phyloP scores from a whole-genome alignment of 2,329 filamentous ascomycete genomes.

The Talaromyces islandicus region DNA sequence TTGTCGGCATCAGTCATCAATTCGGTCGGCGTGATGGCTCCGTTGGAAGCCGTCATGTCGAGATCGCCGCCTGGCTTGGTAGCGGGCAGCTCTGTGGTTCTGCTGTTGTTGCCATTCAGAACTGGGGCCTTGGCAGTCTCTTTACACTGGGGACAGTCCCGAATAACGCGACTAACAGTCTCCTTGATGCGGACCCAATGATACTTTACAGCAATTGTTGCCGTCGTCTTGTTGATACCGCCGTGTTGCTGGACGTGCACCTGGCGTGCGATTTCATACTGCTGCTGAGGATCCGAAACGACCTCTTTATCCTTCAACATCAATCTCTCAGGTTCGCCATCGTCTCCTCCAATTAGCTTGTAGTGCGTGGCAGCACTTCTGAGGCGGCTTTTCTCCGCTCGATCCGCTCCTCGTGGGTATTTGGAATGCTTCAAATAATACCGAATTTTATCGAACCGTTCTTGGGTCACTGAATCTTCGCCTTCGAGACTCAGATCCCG shows the following conservation, averaged over 20 bases:
- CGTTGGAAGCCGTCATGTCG: conserved; percentile 1
- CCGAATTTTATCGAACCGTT: conserved; percentile 97
- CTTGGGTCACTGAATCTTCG: conserved; percentile 83
- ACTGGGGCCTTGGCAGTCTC: conserved; percentile 60
- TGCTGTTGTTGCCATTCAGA: conserved; percentile 18
- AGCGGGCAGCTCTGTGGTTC: conserved; percentile 18
- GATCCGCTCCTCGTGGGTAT: conserved; percentile 87
- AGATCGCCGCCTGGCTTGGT: conserved; percentile 11
- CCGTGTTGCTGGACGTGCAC: conserved; percentile 74
- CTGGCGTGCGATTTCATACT: conserved; percentile 80
- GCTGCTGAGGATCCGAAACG: conserved; percentile 78
- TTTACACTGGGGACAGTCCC: conserved; percentile 85
- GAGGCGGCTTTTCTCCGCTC: conserved; percentile 90
- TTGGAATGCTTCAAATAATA: conserved; percentile 93
- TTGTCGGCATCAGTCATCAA: conserved; percentile 20
- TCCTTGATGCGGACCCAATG: conserved; percentile 99
- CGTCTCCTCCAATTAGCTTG: conserved; percentile 58
- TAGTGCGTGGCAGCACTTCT: conserved; percentile 93
- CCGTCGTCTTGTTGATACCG: conserved; percentile 97
- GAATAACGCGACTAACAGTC: conserved; percentile 90
- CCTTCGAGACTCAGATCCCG: conserved; percentile 56
- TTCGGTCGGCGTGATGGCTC: conserved; percentile 9
- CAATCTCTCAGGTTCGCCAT: conserved; percentile 60
- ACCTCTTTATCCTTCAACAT: conserved; percentile 99
- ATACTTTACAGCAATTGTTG: conserved; percentile 85